phyloP scores from a whole-genome alignment of 805 yeast species.

The Wickerhamiella kazuoi region DNA sequence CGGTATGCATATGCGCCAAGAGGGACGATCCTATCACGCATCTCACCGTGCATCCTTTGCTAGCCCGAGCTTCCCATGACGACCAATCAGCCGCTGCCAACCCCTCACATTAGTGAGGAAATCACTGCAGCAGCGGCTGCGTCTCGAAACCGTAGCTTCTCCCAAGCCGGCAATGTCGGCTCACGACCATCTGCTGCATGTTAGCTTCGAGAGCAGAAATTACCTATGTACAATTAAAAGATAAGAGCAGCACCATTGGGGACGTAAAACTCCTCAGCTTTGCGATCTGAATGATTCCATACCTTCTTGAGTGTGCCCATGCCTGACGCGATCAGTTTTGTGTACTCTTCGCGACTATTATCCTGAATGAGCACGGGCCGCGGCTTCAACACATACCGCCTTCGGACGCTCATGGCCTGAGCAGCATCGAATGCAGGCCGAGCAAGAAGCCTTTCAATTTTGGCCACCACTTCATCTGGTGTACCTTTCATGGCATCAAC shows the following conservation, averaged over 20 bases:
- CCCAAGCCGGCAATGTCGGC: no score
- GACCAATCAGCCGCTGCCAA: no score
- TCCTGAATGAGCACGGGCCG: constrained; percentile 33
- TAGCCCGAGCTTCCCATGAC: no score
- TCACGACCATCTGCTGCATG: no score
- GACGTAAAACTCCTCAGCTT: constrained; percentile 30
- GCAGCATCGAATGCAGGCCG: constrained; percentile 20
- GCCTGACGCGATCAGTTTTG: constrained; percentile 28
- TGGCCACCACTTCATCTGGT: constrained; percentile 24
- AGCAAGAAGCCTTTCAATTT: constrained; percentile 29
- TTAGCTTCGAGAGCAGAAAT: no score
- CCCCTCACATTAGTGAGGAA: no score
- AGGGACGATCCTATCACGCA: no score
- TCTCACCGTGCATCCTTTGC: no score
- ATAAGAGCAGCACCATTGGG: constrained; percentile 16
- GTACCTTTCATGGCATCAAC: constrained; percentile 13
- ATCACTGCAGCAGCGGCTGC: no score
- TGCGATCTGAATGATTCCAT: constrained; percentile 41
- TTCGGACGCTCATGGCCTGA: constrained; percentile 26
- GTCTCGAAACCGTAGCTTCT: no score
- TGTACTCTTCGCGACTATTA: constrained; percentile 16
- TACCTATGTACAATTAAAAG: constrained; percentile 7
- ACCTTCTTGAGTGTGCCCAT: constrained; percentile 34
- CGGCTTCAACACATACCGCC: constrained; percentile 37
- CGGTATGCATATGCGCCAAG: not conserved